phyloP scores from a whole-genome alignment of 257 asterid species.

The Solanum chilense region DNA sequence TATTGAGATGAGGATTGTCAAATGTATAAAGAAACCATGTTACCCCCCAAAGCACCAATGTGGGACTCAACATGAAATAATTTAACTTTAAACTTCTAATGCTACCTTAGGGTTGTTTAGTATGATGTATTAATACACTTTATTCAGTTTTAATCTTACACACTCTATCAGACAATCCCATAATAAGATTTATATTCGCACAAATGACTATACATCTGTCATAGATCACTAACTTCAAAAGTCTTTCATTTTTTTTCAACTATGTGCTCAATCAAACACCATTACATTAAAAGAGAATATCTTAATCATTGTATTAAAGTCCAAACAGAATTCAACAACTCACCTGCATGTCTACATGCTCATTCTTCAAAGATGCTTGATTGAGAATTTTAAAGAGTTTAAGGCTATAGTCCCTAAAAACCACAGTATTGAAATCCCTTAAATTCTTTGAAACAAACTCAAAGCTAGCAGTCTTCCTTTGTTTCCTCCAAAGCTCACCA shows the following conservation, averaged over 20 bases:
- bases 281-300: background rate
- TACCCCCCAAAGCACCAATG: background rate
- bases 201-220: background rate
- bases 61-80: background rate
- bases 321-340: background rate
- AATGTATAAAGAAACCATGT: background rate
- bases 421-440: constrained; percentile 76
- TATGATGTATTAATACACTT: background rate
- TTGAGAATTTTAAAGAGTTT: constrained; percentile 48
- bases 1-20: background rate
- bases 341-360: constrained; percentile 77
- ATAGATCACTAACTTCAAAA: background rate
- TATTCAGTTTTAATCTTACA: background rate
- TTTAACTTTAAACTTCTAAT: background rate
- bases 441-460: constrained; percentile 87
- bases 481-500: constrained; percentile 87
- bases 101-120: background rate
- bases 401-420: constrained; percentile 75
- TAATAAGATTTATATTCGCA: background rate
- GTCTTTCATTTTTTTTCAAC: background rate
- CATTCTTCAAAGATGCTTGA: constrained; percentile 26
- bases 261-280: background rate
- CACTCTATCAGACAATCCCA: background rate
- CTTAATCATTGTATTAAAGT: background rate
- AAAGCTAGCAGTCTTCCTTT: constrained; percentile 86